Conservation (phyloP, 129 eudicot species). For the Saposhnikovia divaricata region DNA sequence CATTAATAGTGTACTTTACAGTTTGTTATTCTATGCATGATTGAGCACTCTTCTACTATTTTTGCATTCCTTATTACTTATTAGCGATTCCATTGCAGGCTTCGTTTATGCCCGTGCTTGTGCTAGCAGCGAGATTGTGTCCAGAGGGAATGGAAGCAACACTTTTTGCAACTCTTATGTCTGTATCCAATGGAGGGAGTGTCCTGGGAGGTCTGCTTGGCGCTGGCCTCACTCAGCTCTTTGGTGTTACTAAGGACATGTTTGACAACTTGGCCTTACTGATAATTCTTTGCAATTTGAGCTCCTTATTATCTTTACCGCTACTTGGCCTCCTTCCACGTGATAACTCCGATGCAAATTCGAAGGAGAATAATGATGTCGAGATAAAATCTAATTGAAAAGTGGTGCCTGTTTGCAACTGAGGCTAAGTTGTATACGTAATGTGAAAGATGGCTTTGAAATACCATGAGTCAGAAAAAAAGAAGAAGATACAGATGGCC, state of each 20-base stretch:
- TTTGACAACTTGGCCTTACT: conserved; percentile 68
- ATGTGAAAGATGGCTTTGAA: too few species aligned
- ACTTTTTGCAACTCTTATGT: conserved; percentile 92
- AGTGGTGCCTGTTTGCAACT: too few species aligned
- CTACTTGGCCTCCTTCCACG: conserved; percentile 76
- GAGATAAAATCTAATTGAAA: conserved; percentile 71
- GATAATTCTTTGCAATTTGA: conserved; percentile 75
- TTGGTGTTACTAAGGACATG: conserved; percentile 79
- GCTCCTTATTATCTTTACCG: conserved; percentile 83
- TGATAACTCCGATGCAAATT: conserved; percentile 37
- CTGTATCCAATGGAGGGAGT: conserved; percentile 83
- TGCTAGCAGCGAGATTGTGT: conserved; percentile 84
- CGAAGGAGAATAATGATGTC: conserved; percentile 33
- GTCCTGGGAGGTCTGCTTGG: conserved; percentile 84
- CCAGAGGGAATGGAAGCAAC: conserved; percentile 98
- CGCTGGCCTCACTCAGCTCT: conserved; percentile 71
- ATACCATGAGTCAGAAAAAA: too few species aligned
- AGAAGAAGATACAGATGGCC: too few species aligned
- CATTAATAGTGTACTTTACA: too few species aligned
- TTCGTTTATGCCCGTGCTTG: conserved; percentile 96
- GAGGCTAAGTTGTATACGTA: too few species aligned
- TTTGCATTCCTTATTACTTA: neutral
- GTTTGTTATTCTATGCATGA: too few species aligned
- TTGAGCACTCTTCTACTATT: neutral
- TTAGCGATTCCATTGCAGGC: conserved; percentile 45